Conservation (phyloP, 129 eudicot genomes). For the Glebionis coronaria region DNA sequence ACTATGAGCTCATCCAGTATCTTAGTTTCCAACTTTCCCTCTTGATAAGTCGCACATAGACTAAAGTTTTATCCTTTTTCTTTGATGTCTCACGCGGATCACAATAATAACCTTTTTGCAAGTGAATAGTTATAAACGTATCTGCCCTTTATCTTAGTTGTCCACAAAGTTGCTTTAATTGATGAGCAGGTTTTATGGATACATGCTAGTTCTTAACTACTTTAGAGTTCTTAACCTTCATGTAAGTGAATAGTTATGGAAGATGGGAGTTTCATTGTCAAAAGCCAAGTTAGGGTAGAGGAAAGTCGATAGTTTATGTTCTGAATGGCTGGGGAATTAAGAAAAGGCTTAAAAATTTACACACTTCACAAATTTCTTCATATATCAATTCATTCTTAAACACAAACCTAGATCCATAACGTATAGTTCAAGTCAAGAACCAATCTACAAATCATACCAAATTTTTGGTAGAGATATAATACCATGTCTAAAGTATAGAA, state of each 20-base stretch:
- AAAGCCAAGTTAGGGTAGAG: neutral
- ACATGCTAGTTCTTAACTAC: slow-evolving; percentile 1
- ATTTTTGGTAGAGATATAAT: no score
- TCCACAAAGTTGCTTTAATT: neutral
- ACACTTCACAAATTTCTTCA: no score
- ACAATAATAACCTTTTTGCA: neutral
- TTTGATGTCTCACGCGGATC: neutral
- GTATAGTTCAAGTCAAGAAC: no score
- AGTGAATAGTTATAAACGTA: neutral
- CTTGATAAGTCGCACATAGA: no score
- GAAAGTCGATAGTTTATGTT: neutral
- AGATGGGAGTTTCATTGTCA: neutral
- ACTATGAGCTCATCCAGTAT: neutral
- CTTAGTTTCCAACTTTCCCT: neutral
- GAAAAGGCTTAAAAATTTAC: no score
- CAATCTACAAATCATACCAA: no score
- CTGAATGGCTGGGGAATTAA: neutral
- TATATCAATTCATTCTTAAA: no score
- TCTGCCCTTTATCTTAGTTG: neutral
- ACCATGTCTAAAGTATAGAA: no score
- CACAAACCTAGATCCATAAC: no score
- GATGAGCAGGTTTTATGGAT: neutral
- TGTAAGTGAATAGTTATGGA: no score
- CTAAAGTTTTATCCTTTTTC: no score
- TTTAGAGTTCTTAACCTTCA: no score